A percentile compares a stretch with the other conserved stretches of the same genome.
Evolutionary conservation across 163 green algal species (phyloP).

Genomic region (Volvox carteri): DNA sequence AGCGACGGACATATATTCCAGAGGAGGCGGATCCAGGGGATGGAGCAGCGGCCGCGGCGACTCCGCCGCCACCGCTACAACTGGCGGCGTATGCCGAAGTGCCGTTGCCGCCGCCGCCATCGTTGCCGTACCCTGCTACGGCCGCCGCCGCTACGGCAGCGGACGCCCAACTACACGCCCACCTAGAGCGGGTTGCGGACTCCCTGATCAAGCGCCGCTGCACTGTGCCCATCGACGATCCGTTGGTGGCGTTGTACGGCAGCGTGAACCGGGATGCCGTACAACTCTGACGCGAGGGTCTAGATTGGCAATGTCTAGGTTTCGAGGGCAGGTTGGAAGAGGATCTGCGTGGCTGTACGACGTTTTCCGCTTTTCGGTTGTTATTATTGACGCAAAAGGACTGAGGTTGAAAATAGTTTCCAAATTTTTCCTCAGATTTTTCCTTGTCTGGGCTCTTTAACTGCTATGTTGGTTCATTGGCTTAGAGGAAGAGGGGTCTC

Average conservation of each 20-base stretch:
- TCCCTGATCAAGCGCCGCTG: slow-evolving; percentile 7
- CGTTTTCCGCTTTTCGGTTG: no score
- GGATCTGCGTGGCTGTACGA: no score
- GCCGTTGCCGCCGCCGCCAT: not conserved
- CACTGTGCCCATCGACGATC: not conserved
- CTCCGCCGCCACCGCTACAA: not conserved
- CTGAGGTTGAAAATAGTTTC: no score
- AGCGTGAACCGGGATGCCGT: not conserved
- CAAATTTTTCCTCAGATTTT: no score
- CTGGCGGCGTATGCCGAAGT: not conserved
- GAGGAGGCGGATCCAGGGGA: not conserved
- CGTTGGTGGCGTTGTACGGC: not conserved
- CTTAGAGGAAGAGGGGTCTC: no score
- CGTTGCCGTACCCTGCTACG: not conserved
- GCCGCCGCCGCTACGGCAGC: no score
- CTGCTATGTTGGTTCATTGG: no score
- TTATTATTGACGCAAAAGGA: no score
- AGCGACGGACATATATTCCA: no score
- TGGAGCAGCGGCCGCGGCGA: not conserved
- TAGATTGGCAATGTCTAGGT: no score
- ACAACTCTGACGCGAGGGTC: slow-evolving; percentile 5
- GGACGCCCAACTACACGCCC: not conserved
- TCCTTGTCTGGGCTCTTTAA: no score
- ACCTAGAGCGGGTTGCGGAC: not conserved
- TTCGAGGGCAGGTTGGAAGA: no score